Conservation (phyloP, 495 filamentous ascomycete genomes). For the Platismatia glauca region DNA sequence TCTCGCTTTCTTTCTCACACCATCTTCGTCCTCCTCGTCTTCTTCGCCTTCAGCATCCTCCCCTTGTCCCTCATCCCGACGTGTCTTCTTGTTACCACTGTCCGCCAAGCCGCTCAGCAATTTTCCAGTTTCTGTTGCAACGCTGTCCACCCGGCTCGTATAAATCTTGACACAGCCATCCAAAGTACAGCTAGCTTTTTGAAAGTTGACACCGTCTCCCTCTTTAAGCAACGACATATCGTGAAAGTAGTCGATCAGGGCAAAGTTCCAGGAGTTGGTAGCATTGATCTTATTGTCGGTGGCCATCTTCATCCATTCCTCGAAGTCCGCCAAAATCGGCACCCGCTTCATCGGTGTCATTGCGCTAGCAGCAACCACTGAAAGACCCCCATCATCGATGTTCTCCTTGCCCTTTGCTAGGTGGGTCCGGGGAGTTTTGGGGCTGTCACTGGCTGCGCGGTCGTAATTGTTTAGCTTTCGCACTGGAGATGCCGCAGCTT, state of each 20-base stretch:
- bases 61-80: slow-evolving; percentile 52
- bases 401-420: slow-evolving; percentile 48
- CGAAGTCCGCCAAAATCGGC: slow-evolving; percentile 92
- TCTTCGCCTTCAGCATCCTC: slow-evolving; percentile 68
- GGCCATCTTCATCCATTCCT: slow-evolving; percentile 99
- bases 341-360: slow-evolving; percentile 96
- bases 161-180: slow-evolving; percentile 99
- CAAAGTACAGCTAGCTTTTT: slow-evolving; percentile 94
- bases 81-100: slow-evolving; percentile 69
- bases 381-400: slow-evolving; percentile 50
- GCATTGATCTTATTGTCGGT: slow-evolving; percentile 99
- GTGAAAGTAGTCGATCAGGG: slow-evolving; percentile 98
- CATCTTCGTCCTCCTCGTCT: slow-evolving; percentile 68
- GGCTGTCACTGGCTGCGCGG: slow-evolving; percentile 55
- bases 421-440: slow-evolving; percentile 50
- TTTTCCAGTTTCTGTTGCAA: slow-evolving; percentile 94
- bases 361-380: slow-evolving; percentile 53
- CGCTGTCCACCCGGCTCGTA: slow-evolving; percentile 94
- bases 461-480: slow-evolving; percentile 59
- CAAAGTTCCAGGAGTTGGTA: slow-evolving; percentile 98
- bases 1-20: slow-evolving; percentile 61
- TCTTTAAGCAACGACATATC: slow-evolving; percentile 97
- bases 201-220: slow-evolving; percentile 95
- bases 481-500: slow-evolving; percentile 80
- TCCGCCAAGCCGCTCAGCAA: slow-evolving; percentile 91